A percentile compares a stretch with the other conserved stretches of the same genome.
phyloP scores from a whole-genome alignment of 2,329 filamentous ascomycete species.

The Teratosphaeria zuluensis region DNA sequence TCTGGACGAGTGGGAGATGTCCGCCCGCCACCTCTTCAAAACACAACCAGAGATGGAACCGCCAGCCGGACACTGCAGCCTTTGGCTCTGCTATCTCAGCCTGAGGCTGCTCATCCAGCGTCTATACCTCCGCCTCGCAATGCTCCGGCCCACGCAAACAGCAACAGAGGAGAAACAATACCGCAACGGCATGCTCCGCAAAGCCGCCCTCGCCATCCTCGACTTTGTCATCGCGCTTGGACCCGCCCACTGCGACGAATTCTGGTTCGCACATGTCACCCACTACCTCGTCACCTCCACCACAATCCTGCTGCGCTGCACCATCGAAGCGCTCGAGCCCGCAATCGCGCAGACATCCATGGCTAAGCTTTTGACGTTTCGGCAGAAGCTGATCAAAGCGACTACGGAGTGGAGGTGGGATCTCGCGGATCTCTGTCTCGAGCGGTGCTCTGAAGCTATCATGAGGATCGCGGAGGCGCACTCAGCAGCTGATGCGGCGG shows the following conservation, averaged over 20 bases:
- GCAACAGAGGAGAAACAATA: conserved; percentile 13
- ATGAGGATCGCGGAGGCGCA: conserved; percentile 22
- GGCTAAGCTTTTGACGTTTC: conserved; percentile 4
- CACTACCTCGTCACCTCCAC: conserved; percentile 45
- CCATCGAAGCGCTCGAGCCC: conserved; percentile 41
- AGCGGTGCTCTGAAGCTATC: conserved; percentile 31
- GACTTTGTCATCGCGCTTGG: conserved; percentile 40
- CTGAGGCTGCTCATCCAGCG: conserved; percentile 28
- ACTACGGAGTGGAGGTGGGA: conserved; percentile 34
- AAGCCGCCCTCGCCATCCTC: conserved; percentile 41
- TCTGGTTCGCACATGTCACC: conserved; percentile 44
- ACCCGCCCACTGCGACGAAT: conserved; percentile 40
- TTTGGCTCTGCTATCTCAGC: conserved; percentile 33
- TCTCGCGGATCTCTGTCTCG: conserved; percentile 45
- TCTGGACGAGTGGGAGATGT: conserved; percentile 26
- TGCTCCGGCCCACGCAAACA: not conserved
- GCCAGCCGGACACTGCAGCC: conserved; percentile 22
- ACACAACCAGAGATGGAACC: not conserved
- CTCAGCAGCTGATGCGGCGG: conserved; percentile 1
- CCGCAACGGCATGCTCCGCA: conserved; percentile 37
- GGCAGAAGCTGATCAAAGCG: conserved; percentile 3
- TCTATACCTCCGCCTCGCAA: conserved; percentile 1
- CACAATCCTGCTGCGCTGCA: conserved; percentile 43
- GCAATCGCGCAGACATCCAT: conserved; percentile 40
- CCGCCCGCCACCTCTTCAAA: not conserved